Base-by-base conservation (phyloP, 345 rosid species). In the Populus deltoides region DNA sequence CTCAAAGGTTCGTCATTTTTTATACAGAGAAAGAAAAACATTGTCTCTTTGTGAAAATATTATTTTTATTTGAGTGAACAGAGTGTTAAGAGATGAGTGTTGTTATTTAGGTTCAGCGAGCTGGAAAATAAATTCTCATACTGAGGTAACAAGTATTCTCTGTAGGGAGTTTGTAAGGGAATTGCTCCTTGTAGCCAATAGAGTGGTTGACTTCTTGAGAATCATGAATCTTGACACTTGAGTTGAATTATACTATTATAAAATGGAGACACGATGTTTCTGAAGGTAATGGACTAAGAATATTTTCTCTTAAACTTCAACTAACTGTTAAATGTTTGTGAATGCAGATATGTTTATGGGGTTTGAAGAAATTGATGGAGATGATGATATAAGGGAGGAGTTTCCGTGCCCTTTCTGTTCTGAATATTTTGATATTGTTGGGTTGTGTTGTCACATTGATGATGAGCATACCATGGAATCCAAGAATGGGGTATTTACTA, bases 351-450 rank as follows among this genome's bases (percentile, higher is more conserved):
- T 88, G 84, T 90, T 86, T 72, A 86, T 90, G 91, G 93, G 92
- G 67, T 90, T 90, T 81, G 99, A 95, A 83, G 98, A 95, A 79
- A 77, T 88, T 12, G 98, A 91, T 77, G 98, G 88, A 70, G 99
- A 95, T 83, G 97, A 90, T 84, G 97, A 94, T 83, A 80, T 89
- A 72, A 87, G 92, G 83, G 98, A 93, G 85, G 98, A 95, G 86
- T 95, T 90, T 83, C 91, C 94, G 36, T 95, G 99, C 84, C 99
- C 99, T 35, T 95, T 95, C 85, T 95, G 98, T 79, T 86, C 97
- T 12, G 96, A 93, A 70, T 89, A 87, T 75, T 95, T 90, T 79
- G 98, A 95, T 82, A 95, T 95, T 36, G 91, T 89, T 45, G 94
- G 98, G 78, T 86, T 93, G 81, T 95, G 98, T 76, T 90, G 95